Evolutionary conservation across 2,329 filamentous ascomycete genomes (phyloP).

Genomic region (Cadophora luteo-olivacea): DNA sequence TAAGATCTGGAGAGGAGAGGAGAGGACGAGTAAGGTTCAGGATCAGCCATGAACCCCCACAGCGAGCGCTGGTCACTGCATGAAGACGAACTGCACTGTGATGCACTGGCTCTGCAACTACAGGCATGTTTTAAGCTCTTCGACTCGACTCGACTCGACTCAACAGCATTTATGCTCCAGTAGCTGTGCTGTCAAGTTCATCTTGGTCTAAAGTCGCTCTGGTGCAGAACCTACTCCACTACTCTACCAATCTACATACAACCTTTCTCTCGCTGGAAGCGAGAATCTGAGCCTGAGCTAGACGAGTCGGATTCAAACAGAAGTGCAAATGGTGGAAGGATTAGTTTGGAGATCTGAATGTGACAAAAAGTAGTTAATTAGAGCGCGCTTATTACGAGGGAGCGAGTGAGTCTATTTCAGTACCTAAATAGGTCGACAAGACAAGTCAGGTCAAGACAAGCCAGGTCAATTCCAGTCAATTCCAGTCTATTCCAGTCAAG

Average conservation of each 20-base stretch:
- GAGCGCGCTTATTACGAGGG: neutral
- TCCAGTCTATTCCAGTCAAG: no score
- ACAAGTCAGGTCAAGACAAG: no score
- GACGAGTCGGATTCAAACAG: neutral
- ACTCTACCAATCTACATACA: neutral
- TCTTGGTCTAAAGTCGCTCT: no score
- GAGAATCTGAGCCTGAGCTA: neutral
- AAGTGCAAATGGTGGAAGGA: neutral
- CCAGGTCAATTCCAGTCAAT: no score
- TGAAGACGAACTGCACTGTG: neutral
- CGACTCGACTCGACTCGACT: no score
- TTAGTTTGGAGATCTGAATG: neutral
- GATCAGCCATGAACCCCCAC: neutral
- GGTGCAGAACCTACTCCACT: neutral
- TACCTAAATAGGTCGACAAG: no score
- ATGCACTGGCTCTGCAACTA: neutral
- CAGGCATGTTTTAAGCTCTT: neutral
- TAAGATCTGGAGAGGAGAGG: neutral
- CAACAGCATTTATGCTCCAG: neutral
- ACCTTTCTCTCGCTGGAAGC: neutral
- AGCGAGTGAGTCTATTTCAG: neutral
- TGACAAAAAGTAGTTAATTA: neutral
- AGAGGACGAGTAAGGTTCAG: neutral
- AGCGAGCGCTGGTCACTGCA: neutral
- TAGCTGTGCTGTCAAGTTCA: neutral